These are phyloP conservation scores for Aspergillus egyptiacus DNA, from an alignment of 495 filamentous ascomycete genomes.

Conservation along the genomic window DNA sequence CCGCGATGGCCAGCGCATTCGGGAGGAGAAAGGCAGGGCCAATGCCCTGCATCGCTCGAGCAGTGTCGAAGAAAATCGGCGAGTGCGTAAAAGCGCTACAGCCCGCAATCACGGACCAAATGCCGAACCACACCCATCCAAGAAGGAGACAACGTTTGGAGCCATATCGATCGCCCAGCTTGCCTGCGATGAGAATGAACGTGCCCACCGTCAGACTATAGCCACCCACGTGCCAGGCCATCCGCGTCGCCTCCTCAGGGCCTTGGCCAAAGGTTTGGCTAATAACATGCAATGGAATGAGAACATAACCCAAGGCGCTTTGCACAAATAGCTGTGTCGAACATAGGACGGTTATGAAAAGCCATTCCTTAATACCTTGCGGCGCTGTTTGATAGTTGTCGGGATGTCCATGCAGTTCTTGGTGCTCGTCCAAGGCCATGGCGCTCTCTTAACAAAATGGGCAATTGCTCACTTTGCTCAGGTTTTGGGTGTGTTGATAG, in stretches of 20 bases:
- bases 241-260: constrained; percentile 14
- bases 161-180: constrained; percentile 60
- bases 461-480: no score
- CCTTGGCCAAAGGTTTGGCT: not conserved
- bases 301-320: not conserved
- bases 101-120: constrained; percentile 56
- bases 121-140: constrained; percentile 49
- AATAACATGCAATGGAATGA: not conserved
- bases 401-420: not conserved
- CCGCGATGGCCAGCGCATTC: constrained; percentile 44
- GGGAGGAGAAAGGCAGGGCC: constrained; percentile 48
- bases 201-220: constrained; percentile 55
- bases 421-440: not conserved
- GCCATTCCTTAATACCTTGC: not conserved
- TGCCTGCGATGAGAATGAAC: constrained; percentile 58
- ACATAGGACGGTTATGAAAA: not conserved
- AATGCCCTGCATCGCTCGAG: constrained; percentile 46
- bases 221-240: constrained; percentile 44
- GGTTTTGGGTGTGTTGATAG: no score
- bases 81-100: constrained; percentile 28
- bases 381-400: not conserved
- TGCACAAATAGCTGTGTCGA: not conserved
- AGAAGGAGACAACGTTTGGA: constrained; percentile 53
- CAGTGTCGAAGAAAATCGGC: constrained; percentile 36
- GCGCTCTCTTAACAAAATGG: no score